phyloP scores from a whole-genome alignment of 2,329 filamentous ascomycete species.

The Phialophora macrospora region DNA sequence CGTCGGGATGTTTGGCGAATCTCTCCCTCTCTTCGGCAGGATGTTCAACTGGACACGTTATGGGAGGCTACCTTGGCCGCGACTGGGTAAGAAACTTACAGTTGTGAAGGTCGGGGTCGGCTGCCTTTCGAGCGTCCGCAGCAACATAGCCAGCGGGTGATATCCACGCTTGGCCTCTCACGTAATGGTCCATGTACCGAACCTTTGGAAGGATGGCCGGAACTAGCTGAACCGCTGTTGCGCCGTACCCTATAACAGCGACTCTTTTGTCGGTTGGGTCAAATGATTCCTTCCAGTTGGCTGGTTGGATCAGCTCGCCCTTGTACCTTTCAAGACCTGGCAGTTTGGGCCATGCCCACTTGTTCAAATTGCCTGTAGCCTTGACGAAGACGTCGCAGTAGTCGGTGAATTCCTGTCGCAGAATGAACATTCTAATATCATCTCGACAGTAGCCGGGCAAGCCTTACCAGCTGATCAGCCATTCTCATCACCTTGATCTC shows the following conservation, averaged over 20 bases:
- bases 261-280: constrained; percentile 51
- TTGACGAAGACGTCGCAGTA: neutral
- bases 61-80: too few species aligned
- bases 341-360: constrained; percentile 49
- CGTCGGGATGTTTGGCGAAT: constrained; percentile 8
- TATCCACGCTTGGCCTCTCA: constrained; percentile 28
- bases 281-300: constrained; percentile 55
- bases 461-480: constrained; percentile 3
- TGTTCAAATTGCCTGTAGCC: constrained; percentile 61
- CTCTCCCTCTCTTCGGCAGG: constrained; percentile 5
- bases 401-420: neutral
- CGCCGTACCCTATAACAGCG: constrained; percentile 27
- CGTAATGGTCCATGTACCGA: constrained; percentile 39
- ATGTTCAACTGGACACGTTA: constrained; percentile 11
- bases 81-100: neutral
- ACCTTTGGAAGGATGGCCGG: constrained; percentile 34
- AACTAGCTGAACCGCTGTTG: constrained; percentile 26
- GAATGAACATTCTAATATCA: neutral
- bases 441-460: neutral
- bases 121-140: neutral
- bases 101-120: neutral
- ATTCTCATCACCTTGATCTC: constrained; percentile 16
- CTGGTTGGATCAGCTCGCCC: constrained; percentile 41
- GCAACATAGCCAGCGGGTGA: constrained; percentile 33
- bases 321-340: constrained; percentile 39